These are phyloP conservation scores for Cronartium quercuum DNA, from an alignment of 1,284 basidiomycete species.

Conservation along the genomic window DNA sequence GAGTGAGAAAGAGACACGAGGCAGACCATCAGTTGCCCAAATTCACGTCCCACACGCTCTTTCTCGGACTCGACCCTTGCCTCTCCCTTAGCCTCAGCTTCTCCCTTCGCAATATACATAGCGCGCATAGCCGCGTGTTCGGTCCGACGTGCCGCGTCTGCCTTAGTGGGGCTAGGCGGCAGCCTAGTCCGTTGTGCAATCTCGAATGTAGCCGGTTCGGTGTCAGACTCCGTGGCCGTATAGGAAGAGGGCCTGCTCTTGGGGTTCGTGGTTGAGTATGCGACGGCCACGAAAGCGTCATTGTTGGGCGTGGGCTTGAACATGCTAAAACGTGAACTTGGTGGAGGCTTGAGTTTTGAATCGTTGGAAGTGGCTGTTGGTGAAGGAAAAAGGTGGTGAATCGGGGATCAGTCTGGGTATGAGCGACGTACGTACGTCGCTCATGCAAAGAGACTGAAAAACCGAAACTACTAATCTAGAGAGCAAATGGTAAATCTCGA, in stretches of 20 bases:
- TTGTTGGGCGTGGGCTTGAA: neutral
- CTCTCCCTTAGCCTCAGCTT: neutral
- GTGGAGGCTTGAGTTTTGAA: neutral
- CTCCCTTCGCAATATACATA: constrained; percentile 7
- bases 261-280: too few relatives aligned
- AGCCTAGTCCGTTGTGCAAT: neutral
- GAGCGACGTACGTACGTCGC: neutral
- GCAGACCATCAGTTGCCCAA: constrained; percentile 30
- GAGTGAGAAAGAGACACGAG: neutral
- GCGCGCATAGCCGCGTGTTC: constrained; percentile 6
- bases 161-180: neutral
- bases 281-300: constrained; percentile 3
- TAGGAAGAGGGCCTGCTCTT: neutral
- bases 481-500: neutral
- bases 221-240: too few relatives aligned
- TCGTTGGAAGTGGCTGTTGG: neutral
- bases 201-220: neutral
- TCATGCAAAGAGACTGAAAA: neutral
- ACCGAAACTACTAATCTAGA: neutral
- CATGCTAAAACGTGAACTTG: neutral
- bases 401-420: neutral
- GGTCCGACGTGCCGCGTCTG: neutral
- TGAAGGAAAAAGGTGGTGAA: neutral
- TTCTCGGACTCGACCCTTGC: constrained; percentile 30
- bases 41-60: constrained; percentile 31